Base-by-base conservation (phyloP, 1,284 basidiomycete species). In the Apiotrichum montevideense region DNA sequence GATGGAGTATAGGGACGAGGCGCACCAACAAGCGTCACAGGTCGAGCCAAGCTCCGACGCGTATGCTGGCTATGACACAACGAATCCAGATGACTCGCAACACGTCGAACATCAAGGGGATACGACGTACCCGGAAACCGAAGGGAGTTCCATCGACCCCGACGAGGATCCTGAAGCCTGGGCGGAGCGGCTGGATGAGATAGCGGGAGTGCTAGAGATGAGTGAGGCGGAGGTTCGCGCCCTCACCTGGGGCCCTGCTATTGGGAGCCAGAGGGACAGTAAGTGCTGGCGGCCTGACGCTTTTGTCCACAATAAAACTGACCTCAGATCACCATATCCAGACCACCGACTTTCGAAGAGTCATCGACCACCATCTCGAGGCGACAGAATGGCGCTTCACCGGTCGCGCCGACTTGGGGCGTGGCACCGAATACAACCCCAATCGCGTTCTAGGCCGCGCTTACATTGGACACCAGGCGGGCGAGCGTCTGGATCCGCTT, bases 201-300 rank as follows among this genome's bases (percentile, higher is more conserved):
- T 75, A 9, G 71, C 73, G 5, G 73, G 73, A 7, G 58, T 66
- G 44, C 33, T 70, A 40, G 73, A 75, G 62, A 63, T 72, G 14
- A 56, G 65, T 4, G 72, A 73, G 54, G 63, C 57, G 7, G 73
- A 75, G 57, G 63, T 63, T 8, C 61, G 65, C 34, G 68, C 71
- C 1, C 4, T 72, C 9, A 63, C 65, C 46, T 71, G 70, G 68
- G 73, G 71, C 13, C 68, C 71, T 3, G 55, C 62, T 1, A 55
- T 69, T 7, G 59, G 54, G 4, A 52, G 52, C 13, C 56, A 61
- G 7, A 52, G 46, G 21, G 60, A 61, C 52, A 43, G 55, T 62
- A 46, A 52, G 57, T 51, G 5, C 37, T 11, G 32, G 8, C 41
- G 6, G n/a, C 11, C 11, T n/a, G 13, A 29, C 3, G 29, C 29